phyloP scores from a whole-genome alignment of 305 asterid species.

The Fraxinus velutina region DNA sequence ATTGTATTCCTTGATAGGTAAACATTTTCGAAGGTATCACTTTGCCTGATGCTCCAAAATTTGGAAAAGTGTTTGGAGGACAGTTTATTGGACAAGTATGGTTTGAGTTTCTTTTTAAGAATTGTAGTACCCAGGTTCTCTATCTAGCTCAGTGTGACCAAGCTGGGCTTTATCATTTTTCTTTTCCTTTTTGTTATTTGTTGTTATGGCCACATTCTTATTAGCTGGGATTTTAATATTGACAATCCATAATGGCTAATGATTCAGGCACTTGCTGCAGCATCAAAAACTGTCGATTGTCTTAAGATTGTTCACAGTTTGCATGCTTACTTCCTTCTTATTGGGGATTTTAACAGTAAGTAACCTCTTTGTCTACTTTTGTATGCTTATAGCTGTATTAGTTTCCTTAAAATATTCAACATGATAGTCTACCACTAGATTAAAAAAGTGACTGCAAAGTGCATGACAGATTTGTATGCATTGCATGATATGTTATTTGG shows the following conservation, averaged over 20 bases:
- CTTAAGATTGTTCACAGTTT: constrained; percentile 86
- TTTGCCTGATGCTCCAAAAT: constrained; percentile 86
- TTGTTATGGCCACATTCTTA: constrained; percentile 13
- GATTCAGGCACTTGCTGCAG: constrained; percentile 97
- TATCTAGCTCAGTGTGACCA: constrained; percentile 9
- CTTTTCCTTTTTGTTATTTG: neutral
- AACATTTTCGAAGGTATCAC: constrained; percentile 78
- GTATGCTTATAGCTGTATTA: constrained; percentile 5
- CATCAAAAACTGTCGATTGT: constrained; percentile 90
- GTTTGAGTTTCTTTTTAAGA: constrained; percentile 17
- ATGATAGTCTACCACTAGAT: neutral
- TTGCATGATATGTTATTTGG: neutral
- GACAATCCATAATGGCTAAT: constrained; percentile 25
- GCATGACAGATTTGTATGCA: neutral
- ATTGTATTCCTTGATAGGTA: constrained; percentile 46
- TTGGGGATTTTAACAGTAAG: constrained; percentile 79
- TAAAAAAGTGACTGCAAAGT: neutral
- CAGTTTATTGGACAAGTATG: constrained; percentile 94
- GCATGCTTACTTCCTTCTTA: constrained; percentile 86
- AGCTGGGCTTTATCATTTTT: neutral
- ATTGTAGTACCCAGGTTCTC: constrained; percentile 3
- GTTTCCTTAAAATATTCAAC: constrained; percentile 2
- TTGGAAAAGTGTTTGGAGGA: constrained; percentile 90
- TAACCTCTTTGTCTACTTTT: constrained; percentile 3
- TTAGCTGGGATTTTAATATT: constrained; percentile 19